Evolutionary conservation across 2,329 filamentous ascomycete species (phyloP).

Genomic region (Paecilomyces sp.): DNA sequence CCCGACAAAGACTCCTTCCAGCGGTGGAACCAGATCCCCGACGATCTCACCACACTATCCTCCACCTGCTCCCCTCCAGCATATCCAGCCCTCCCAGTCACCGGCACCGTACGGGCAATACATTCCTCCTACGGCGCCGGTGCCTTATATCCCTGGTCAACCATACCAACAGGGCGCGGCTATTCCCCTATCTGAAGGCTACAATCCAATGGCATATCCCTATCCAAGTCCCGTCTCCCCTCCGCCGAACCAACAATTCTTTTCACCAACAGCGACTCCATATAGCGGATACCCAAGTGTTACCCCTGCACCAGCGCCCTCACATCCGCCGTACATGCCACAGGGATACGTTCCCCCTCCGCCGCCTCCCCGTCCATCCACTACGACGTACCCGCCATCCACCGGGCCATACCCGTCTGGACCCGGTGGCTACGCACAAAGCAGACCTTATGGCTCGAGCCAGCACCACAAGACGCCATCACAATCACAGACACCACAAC

Average conservation of each 20-base stretch:
- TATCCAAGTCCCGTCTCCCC: slow-evolving; percentile 34
- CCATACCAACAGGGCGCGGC: slow-evolving; percentile 36
- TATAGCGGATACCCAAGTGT: slow-evolving; percentile 27
- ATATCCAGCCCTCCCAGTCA: slow-evolving; percentile 24
- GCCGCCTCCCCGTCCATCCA: slow-evolving; percentile 58
- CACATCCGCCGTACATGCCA: slow-evolving; percentile 44
- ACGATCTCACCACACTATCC: slow-evolving; percentile 30
- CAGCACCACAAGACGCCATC: slow-evolving; percentile 32
- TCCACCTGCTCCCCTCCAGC: slow-evolving; percentile 16
- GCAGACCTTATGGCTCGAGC: slow-evolving; percentile 32
- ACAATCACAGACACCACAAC: slow-evolving; percentile 24
- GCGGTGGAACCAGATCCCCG: slow-evolving; percentile 29
- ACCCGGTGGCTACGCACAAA: slow-evolving; percentile 50
- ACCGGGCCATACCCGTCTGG: slow-evolving; percentile 48
- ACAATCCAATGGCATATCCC: slow-evolving; percentile 46
- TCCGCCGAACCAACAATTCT: slow-evolving; percentile 36
- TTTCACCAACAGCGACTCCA: slow-evolving; percentile 24
- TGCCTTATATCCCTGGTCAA: slow-evolving; percentile 22
- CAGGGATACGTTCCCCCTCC: slow-evolving; percentile 61
- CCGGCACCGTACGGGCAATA: slow-evolving; percentile 31
- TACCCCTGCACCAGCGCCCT: slow-evolving; percentile 23
- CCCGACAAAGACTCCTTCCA: slow-evolving; percentile 23
- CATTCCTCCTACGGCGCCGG: slow-evolving; percentile 15
- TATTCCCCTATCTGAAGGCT: slow-evolving; percentile 35
- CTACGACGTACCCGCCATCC: slow-evolving; percentile 33